Evolutionary conservation across 116 monocot species (phyloP).

Genomic region (Cymodocea nodosa): DNA sequence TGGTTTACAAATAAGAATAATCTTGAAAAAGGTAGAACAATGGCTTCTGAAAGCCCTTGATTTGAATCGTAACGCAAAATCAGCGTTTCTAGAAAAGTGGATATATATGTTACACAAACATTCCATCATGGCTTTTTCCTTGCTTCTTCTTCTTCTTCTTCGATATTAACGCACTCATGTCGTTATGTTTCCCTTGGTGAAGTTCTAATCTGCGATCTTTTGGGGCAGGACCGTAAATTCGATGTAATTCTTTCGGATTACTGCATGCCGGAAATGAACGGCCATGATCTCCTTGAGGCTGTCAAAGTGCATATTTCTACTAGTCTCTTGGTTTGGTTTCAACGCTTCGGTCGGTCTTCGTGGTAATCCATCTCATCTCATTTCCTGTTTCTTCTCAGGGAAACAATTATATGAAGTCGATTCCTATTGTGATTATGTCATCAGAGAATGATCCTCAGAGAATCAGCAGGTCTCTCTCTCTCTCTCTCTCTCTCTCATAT

Average conservation of each 20-base stretch:
- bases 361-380: neutral
- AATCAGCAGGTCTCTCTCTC: slow-evolving; percentile 47
- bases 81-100: no score
- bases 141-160: no score
- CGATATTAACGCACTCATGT: no score
- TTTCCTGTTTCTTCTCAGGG: slow-evolving; percentile 23
- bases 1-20: no score
- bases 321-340: neutral
- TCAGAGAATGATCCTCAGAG: slow-evolving; percentile 82
- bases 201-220: neutral
- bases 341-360: neutral
- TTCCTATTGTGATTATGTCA: slow-evolving; percentile 82
- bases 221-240: slow-evolving; percentile 42
- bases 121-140: no score
- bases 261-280: slow-evolving; percentile 91
- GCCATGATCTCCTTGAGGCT: slow-evolving; percentile 68
- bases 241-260: slow-evolving; percentile 88
- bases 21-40: no score
- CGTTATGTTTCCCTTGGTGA: neutral
- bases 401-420: slow-evolving; percentile 22
- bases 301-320: slow-evolving; percentile 39
- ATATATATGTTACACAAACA: no score
- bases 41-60: no score
- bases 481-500: neutral
- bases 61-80: no score